These are phyloP conservation scores for Phytomonas francai DNA, from an alignment of 208 protist genomes.

Conservation along the genomic window DNA sequence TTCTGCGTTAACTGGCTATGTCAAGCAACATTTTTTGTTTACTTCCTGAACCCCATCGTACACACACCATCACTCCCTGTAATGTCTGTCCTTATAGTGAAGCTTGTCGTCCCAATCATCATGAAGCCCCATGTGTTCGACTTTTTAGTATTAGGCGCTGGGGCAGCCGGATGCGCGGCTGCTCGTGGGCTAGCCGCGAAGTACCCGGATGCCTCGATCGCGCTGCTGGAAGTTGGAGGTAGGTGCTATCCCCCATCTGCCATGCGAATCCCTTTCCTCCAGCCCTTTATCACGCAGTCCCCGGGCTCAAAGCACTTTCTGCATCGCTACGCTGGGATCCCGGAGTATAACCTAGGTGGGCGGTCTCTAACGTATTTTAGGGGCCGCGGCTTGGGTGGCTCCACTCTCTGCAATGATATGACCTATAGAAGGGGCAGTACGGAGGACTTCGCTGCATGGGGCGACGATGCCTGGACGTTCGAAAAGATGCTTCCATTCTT, in stretches of 20 bases:
- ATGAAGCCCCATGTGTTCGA: conserved; percentile 39
- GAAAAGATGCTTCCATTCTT: conserved; percentile 44
- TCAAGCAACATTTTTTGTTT: conserved; percentile 9
- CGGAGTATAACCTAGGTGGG: conserved; percentile 29
- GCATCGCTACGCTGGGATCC: conserved; percentile 14
- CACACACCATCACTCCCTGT: background rate
- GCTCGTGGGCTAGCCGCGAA: conserved; percentile 42
- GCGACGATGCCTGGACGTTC: conserved; percentile 36
- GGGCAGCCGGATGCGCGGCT: conserved; percentile 55
- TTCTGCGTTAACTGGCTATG: conserved; percentile 7
- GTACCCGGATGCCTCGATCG: conserved; percentile 34
- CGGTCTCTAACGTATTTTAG: conserved; percentile 30
- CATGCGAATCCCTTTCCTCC: conserved; percentile 43
- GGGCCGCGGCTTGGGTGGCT: conserved; percentile 53
- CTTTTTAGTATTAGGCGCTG: conserved; percentile 63
- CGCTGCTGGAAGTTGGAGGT: conserved; percentile 57
- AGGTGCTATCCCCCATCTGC: conserved; percentile 14
- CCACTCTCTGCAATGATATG: conserved; percentile 53
- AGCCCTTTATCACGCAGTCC: conserved; percentile 32
- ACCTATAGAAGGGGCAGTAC: conserved; percentile 44
- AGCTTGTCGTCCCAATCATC: background rate
- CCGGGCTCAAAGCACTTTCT: conserved; percentile 24
- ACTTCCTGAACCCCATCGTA: conserved; percentile 5
- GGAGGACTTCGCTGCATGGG: conserved; percentile 34
- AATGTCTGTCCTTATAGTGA: background rate